These are phyloP conservation scores for Amylostereum areolatum DNA, from an alignment of 1,284 basidiomycete genomes.

Conservation along the genomic window DNA sequence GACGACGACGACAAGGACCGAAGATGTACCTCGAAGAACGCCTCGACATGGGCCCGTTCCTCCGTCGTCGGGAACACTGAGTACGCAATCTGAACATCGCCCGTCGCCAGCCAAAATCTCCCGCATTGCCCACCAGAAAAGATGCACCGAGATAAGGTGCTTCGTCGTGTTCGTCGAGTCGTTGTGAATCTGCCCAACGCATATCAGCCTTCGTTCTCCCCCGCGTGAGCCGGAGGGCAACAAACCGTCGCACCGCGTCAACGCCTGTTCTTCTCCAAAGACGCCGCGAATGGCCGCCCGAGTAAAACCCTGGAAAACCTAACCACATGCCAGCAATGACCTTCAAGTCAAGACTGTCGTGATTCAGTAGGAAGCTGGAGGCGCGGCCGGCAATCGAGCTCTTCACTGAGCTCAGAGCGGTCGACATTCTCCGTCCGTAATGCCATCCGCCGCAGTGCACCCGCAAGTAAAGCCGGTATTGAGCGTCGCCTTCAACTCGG, in stretches of 20 bases:
- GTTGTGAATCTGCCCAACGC: no score
- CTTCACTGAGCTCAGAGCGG: constrained; percentile 29
- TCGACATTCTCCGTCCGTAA: not conserved
- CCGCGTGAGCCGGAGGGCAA: no score
- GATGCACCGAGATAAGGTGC: constrained; percentile 42
- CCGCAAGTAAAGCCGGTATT: constrained; percentile 71
- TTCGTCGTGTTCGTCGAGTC: constrained; percentile 61
- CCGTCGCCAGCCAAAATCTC: no score
- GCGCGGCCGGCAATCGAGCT: constrained; percentile 92
- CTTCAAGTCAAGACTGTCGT: constrained; percentile 74
- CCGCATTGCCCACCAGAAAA: no score
- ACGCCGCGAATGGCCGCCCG: no score
- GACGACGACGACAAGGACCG: no score
- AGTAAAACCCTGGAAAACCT: no score
- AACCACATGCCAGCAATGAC: constrained; percentile 73
- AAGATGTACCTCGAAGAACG: constrained; percentile 75
- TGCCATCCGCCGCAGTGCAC: constrained; percentile 21
- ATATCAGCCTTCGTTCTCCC: no score
- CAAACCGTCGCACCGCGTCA: no score
- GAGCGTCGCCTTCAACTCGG: constrained; percentile 58
- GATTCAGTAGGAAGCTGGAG: constrained; percentile 78
- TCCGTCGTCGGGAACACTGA: constrained; percentile 56
- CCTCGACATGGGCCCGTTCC: constrained; percentile 62
- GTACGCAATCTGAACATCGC: constrained; percentile 56
- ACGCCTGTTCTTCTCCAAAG: no score